phyloP scores from a whole-genome alignment of 805 yeast species.

The Myxozyma melibiosi region DNA sequence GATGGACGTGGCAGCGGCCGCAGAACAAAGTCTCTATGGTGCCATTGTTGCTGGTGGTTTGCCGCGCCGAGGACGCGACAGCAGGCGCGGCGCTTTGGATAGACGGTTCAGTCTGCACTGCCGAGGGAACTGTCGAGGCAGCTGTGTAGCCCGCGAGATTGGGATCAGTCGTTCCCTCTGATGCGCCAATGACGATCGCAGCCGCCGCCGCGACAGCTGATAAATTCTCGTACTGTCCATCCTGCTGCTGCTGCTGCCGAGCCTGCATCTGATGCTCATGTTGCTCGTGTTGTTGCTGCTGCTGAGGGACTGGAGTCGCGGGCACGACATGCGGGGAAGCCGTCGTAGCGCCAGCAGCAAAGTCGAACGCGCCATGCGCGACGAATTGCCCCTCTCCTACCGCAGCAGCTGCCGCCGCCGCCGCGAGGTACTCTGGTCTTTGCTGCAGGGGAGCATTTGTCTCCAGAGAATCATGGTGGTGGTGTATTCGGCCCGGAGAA shows the following conservation, averaged over 20 bases:
- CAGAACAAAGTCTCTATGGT: slow-evolving; percentile 1
- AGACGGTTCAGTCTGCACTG: not conserved
- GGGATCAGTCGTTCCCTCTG: not conserved
- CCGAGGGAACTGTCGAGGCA: not conserved
- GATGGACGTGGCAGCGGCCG: not conserved
- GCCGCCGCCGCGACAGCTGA: slow-evolving; percentile 11
- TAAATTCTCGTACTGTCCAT: slow-evolving; percentile 2
- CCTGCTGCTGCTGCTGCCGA: not conserved
- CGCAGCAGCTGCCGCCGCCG: too few relatives aligned
- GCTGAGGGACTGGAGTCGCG: slow-evolving; percentile 2
- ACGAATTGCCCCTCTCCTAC: too few relatives aligned
- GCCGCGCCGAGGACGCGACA: too few relatives aligned
- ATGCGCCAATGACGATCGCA: slow-evolving; percentile 1
- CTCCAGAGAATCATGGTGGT: too few relatives aligned
- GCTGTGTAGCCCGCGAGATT: not conserved
- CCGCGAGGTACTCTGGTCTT: too few relatives aligned
- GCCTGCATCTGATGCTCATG: not conserved
- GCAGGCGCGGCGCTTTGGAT: too few relatives aligned
- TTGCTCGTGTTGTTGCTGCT: not conserved
- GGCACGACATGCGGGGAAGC: not conserved
- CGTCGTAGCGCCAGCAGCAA: too few relatives aligned
- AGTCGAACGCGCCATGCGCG: not conserved
- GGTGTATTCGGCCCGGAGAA: too few relatives aligned
- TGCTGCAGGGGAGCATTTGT: too few relatives aligned
- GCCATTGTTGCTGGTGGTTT: too few relatives aligned